Evolutionary conservation across 2,329 filamentous ascomycete genomes (phyloP), one percentile per base, ranked within the genome.

Genomic region (Pestalotiopsis sp.): DNA sequence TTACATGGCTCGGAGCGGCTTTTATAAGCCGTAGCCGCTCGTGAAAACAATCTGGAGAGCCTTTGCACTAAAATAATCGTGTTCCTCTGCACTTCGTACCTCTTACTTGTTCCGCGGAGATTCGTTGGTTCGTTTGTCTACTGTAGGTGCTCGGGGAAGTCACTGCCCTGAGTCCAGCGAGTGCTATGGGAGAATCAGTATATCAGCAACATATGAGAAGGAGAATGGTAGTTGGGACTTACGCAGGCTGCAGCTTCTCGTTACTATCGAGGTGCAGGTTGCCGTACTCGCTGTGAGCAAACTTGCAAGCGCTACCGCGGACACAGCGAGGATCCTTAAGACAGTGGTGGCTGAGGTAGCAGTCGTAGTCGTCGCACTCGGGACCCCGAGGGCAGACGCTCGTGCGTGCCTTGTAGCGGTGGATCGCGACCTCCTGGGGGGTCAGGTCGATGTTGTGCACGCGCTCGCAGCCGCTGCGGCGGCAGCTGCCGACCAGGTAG

Each of bases 131-230:
- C n/a, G 11, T 13, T 59, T 13, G 23, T 27, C 41, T 62, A 69
- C 39, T 90, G 88, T 88, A 88, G 89, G 71, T 92, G 89, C 85
- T 88, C 92, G 38, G 89, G 89, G 20, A 77, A 73, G 27, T 74
- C 72, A 20, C 45, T 67, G 31, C 75, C 75, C 67, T 78, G 75
- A 2, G 72, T 74, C 76, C 76, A 78, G 70, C 71, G 75, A 31
- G 72, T 75, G 36, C 76, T 78, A 39, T 63, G 38, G n/a, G 11
- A 63, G 20, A 60, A 5, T 59, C 17, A 27, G 23, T 31, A 67
- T n/a, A 13, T 38, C 25, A 49, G 14, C 5, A 45, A n/a, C 20
- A 52, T 17, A n/a, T 5, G 9, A 20, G 45, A n/a, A n/a, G 7
- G 20, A 9, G 17, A 36, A 25, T 36, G 38, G 17, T 2, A 38